A percentile compares a stretch with the other conserved stretches of the same genome.
Conservation (phyloP, 2,329 filamentous ascomycete genomes). For the Trichoderma sp. region DNA sequence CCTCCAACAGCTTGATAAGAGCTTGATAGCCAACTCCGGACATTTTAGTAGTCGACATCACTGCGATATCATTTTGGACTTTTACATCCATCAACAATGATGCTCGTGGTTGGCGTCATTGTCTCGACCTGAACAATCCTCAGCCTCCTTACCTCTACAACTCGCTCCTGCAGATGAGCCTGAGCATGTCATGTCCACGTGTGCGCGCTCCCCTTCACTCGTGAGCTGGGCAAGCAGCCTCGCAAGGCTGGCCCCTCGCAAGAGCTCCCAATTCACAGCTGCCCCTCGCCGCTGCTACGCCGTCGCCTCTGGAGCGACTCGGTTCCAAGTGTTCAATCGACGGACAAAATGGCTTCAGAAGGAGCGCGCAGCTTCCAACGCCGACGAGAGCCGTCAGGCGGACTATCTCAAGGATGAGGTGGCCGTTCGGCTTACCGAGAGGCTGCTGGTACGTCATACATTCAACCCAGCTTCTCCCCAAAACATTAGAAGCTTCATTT, state of each 20-base stretch:
- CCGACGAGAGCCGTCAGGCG: slow-evolving; percentile 72
- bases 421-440: slow-evolving; percentile 78
- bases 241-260: slow-evolving; percentile 32
- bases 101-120: slow-evolving; percentile 5
- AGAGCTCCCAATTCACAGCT: slow-evolving; percentile 28
- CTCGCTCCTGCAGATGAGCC: slow-evolving; percentile 28
- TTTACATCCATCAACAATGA: neutral
- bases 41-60: too few species aligned
- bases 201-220: slow-evolving; percentile 33
- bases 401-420: slow-evolving; percentile 96
- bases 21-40: neutral
- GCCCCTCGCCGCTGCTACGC: slow-evolving; percentile 65
- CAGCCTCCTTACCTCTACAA: slow-evolving; percentile 24
- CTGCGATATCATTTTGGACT: too few species aligned
- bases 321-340: slow-evolving; percentile 89
- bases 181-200: slow-evolving; percentile 39
- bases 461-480: neutral
- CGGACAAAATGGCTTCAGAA: slow-evolving; percentile 88
- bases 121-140: neutral
- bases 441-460: slow-evolving; percentile 66
- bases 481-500: too few species aligned
- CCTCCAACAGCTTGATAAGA: neutral
- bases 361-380: slow-evolving; percentile 75
- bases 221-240: slow-evolving; percentile 34
- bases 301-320: slow-evolving; percentile 73